Conservation (phyloP, 2,329 filamentous ascomycete genomes). For the Seiridium unicorne region DNA sequence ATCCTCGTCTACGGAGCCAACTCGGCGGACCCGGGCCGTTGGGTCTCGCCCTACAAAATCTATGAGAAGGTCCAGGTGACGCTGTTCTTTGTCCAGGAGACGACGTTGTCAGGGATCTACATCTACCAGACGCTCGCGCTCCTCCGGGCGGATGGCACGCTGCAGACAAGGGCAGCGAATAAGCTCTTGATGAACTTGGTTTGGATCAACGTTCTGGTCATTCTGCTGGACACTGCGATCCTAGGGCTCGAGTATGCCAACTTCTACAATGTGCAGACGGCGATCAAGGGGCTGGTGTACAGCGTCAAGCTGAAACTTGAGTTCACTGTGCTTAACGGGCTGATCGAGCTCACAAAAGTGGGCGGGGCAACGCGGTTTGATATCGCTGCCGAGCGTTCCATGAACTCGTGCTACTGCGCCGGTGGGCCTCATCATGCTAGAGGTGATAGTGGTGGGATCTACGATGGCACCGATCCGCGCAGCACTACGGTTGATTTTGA, state of each 20-base stretch:
- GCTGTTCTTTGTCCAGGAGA: constrained; percentile 46
- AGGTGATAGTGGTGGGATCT: background rate
- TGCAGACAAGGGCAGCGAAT: constrained; percentile 15
- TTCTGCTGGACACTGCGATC: constrained; percentile 31
- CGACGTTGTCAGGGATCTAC: constrained; percentile 43
- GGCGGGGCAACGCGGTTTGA: background rate
- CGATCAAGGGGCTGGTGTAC: constrained; percentile 18
- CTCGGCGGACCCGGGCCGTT: constrained; percentile 9
- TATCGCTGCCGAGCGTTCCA: background rate
- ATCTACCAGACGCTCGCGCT: constrained; percentile 32
- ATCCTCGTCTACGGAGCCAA: constrained; percentile 46
- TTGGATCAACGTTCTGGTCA: constrained; percentile 33
- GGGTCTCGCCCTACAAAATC: constrained; percentile 28
- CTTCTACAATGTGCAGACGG: constrained; percentile 17
- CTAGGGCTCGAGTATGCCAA: constrained; percentile 17
- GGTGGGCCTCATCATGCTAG: background rate
- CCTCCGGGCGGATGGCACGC: background rate
- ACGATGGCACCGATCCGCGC: constrained; percentile 2
- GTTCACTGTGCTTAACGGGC: constrained; percentile 14
- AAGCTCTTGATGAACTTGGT: constrained; percentile 34
- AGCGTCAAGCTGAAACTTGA: constrained; percentile 16
- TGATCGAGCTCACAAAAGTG: constrained; percentile 13
- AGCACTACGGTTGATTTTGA: constrained; percentile 1
- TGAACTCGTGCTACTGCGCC: background rate
- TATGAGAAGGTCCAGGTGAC: constrained; percentile 49